Conservation (phyloP, 129 eudicot genomes). For the Apium graveolens region DNA sequence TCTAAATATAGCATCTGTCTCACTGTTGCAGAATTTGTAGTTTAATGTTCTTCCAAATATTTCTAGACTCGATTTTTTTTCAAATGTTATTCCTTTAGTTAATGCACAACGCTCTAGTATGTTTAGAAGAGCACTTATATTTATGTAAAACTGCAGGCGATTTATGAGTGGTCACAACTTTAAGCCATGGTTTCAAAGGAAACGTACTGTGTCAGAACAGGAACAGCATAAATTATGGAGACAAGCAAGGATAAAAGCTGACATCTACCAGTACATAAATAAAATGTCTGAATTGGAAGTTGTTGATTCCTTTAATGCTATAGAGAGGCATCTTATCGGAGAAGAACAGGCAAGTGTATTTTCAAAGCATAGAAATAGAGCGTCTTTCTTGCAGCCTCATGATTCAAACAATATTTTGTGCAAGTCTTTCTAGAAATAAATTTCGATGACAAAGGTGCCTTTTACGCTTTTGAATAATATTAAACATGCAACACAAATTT, state of each 20-base stretch:
- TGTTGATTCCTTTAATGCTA: constrained; percentile 75
- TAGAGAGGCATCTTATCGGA: constrained; percentile 72
- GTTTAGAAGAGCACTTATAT: neutral
- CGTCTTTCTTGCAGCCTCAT: neutral
- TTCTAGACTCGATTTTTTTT: neutral
- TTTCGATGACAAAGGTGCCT: neutral
- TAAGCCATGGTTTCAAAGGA: constrained; percentile 80
- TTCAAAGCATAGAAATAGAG: neutral
- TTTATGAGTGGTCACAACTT: constrained; percentile 82
- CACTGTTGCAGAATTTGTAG: neutral
- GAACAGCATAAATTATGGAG: constrained; percentile 85
- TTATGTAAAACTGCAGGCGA: constrained; percentile 38
- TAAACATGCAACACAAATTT: neutral
- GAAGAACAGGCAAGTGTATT: constrained; percentile 62
- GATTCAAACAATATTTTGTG: neutral
- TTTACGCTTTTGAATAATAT: neutral
- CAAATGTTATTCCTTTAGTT: neutral
- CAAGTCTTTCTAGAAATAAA: neutral
- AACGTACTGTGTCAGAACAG: constrained; percentile 81
- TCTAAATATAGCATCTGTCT: neutral
- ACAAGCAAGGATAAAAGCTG: constrained; percentile 77
- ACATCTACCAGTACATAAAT: constrained; percentile 44
- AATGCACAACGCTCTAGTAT: neutral
- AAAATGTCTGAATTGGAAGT: constrained; percentile 72
- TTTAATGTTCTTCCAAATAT: neutral